These are phyloP conservation scores for Petunia hybrid DNA, from an alignment of 305 asterid genomes.

Conservation along the genomic window DNA sequence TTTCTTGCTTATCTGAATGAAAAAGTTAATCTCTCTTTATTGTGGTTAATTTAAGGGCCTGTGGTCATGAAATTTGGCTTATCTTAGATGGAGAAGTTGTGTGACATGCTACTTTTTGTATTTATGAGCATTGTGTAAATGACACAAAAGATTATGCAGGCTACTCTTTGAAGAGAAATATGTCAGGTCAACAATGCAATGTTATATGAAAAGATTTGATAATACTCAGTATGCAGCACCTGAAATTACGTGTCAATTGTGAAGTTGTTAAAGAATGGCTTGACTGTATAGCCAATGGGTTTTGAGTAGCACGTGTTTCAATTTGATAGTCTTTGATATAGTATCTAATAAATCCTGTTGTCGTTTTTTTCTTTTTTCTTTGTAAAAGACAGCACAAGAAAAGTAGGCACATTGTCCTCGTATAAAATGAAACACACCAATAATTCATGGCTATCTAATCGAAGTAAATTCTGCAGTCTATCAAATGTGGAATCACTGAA, in stretches of 20 bases:
- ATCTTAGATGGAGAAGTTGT: constrained; percentile 27
- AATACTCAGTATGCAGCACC: neutral
- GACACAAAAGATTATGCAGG: constrained; percentile 1
- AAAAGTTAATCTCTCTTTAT: neutral
- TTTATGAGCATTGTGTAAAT: constrained; percentile 14
- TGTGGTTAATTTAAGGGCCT: neutral
- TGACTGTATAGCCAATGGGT: neutral
- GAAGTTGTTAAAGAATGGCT: neutral
- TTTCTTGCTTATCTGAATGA: constrained; percentile 1
- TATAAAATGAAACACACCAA: constrained; percentile 7
- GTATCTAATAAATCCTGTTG: neutral
- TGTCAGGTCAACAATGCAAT: neutral
- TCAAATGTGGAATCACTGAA: constrained; percentile 26
- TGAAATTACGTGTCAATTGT: constrained; percentile 21
- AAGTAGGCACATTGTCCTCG: neutral
- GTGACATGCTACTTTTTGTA: neutral
- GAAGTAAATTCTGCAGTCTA: constrained; percentile 16
- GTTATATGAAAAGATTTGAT: constrained; percentile 6
- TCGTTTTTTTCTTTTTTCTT: neutral
- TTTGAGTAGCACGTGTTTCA: neutral
- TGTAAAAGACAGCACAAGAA: constrained; percentile 1
- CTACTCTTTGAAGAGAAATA: constrained; percentile 15
- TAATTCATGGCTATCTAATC: neutral
- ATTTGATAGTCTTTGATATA: constrained; percentile 17
- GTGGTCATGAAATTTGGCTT: neutral